phyloP scores from a whole-genome alignment of 495 filamentous ascomycete species.

The Aspergillus cristatus region DNA sequence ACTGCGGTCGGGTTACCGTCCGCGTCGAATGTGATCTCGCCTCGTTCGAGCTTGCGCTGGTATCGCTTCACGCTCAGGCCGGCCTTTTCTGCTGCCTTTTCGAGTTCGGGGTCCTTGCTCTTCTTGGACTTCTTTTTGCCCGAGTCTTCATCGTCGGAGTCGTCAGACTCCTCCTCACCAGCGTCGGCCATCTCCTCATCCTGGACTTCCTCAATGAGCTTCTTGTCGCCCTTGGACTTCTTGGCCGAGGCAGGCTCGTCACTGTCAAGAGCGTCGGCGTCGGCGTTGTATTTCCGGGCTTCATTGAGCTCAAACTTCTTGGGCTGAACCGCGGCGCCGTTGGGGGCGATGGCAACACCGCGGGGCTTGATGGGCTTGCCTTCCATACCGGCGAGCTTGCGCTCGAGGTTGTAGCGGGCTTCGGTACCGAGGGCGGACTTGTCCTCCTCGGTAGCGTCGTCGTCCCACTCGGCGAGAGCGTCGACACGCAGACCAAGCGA shows the following conservation, averaged over 20 bases:
- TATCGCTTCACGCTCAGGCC: constrained; percentile 61
- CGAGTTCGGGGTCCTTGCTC: constrained; percentile 43
- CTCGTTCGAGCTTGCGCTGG: constrained; percentile 60
- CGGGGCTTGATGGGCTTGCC: constrained; percentile 78
- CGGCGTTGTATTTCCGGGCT: constrained; percentile 89
- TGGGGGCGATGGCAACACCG: constrained; percentile 66
- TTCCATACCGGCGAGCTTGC: constrained; percentile 74
- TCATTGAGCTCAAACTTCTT: constrained; percentile 89
- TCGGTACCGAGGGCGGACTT: constrained; percentile 65
- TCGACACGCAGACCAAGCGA: constrained; percentile 90
- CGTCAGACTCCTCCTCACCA: constrained; percentile 31
- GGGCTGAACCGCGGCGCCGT: constrained; percentile 47
- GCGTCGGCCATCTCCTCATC: constrained; percentile 50
- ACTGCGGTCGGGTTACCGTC: constrained; percentile 51
- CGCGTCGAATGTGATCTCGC: constrained; percentile 50
- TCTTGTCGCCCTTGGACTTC: constrained; percentile 45
- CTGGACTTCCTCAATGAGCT: constrained; percentile 42
- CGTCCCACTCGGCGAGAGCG: constrained; percentile 73
- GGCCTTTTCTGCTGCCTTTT: constrained; percentile 48
- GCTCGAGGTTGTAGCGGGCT: constrained; percentile 70
- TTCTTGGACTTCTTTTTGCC: constrained; percentile 38
- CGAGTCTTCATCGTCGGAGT: constrained; percentile 32
- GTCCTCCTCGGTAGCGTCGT: constrained; percentile 78
- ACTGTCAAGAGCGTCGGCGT: constrained; percentile 75
- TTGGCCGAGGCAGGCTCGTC: constrained; percentile 47